phyloP scores from a whole-genome alignment of 225 moss, liverwort and hornwort genomes.

The Climacium dendroides region DNA sequence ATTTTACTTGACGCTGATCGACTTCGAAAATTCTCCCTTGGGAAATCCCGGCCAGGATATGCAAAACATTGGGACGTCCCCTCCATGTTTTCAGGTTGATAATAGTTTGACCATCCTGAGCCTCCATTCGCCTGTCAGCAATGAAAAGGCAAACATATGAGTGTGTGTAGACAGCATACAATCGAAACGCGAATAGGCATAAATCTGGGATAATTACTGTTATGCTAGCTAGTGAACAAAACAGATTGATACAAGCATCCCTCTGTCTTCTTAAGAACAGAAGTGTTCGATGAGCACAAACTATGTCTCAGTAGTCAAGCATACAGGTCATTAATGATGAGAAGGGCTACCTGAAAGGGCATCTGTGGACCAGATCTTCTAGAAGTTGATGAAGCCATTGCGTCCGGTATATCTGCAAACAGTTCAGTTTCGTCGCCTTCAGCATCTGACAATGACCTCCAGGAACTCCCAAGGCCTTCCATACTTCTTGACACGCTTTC shows the following conservation, averaged over 20 bases:
- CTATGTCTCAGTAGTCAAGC: neutral
- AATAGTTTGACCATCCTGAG: neutral
- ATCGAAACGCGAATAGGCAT: neutral
- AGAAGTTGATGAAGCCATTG: neutral
- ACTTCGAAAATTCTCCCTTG: neutral
- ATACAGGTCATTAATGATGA: neutral
- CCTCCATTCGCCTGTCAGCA: neutral
- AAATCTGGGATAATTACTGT: neutral
- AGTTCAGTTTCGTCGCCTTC: conserved; percentile 11
- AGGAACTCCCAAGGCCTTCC: conserved; percentile 27
- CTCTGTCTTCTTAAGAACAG: neutral
- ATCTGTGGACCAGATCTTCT: neutral
- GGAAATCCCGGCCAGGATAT: neutral
- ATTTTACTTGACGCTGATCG: neutral
- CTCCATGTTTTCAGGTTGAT: neutral
- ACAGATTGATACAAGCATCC: neutral
- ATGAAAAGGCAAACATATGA: neutral
- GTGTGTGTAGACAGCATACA: neutral
- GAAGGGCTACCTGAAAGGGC: neutral
- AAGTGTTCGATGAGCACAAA: neutral
- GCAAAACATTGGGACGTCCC: neutral
- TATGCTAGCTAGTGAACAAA: neutral
- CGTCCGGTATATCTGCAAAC: neutral
- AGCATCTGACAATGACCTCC: conserved; percentile 16
- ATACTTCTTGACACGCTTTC: conserved; percentile 42